Evolutionary conservation across 2,329 filamentous ascomycete genomes (phyloP).

Genomic region (Colletotrichum sp.): DNA sequence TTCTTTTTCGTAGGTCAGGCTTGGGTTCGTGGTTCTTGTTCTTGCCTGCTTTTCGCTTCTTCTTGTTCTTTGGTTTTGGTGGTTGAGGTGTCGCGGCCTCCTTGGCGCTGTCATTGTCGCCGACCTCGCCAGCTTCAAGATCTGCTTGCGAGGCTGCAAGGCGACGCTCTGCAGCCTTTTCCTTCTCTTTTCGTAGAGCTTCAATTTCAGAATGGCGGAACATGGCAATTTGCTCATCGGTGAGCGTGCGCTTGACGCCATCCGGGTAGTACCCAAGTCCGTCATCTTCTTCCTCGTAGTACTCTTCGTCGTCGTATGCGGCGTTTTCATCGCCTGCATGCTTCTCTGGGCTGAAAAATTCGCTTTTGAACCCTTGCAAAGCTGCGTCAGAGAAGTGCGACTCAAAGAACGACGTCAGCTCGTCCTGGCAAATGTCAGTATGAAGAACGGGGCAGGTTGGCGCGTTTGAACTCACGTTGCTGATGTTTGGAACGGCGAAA

Average conservation of each 20-base stretch:
- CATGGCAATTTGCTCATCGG: conserved; percentile 88
- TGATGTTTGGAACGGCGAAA: conserved; percentile 7
- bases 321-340: conserved; percentile 26
- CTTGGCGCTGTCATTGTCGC: conserved; percentile 25
- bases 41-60: conserved; percentile 43
- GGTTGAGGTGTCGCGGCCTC: conserved; percentile 19
- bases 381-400: conserved; percentile 62
- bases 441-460: not conserved
- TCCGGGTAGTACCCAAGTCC: conserved; percentile 85
- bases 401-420: conserved; percentile 63
- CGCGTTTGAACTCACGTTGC: not conserved
- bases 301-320: conserved; percentile 24
- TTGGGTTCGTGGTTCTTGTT: conserved; percentile 52
- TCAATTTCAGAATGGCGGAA: conserved; percentile 91
- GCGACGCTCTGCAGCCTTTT: conserved; percentile 33
- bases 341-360: conserved; percentile 45
- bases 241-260: conserved; percentile 86
- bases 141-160: not conserved
- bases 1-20: conserved; percentile 68
- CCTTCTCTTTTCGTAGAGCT: conserved; percentile 53
- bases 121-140: conserved; percentile 35
- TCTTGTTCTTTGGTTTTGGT: conserved; percentile 33
- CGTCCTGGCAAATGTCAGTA: conserved; percentile 50
- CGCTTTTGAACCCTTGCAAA: conserved; percentile 47
- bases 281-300: conserved; percentile 61